Evolutionary conservation across 345 rosid species (phyloP).

Genomic region (Pugionium dolabratum): DNA sequence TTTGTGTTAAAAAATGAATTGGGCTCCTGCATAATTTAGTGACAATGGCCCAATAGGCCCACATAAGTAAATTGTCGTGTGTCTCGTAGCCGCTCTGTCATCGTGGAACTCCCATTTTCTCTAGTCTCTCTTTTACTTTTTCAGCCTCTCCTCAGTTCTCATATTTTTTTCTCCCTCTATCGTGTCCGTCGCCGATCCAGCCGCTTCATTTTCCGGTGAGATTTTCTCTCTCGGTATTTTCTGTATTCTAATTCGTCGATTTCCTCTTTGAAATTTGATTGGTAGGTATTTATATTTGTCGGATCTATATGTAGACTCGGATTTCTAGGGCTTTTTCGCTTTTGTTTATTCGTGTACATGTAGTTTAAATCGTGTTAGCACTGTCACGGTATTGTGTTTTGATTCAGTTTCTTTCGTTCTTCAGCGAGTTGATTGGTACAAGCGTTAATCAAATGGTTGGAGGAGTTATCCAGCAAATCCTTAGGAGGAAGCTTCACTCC

Average conservation of each 20-base stretch:
- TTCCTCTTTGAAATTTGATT: slow-evolving; percentile 21
- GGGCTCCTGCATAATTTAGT: background rate
- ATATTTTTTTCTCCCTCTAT: slow-evolving; percentile 23
- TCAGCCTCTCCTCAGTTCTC: slow-evolving; percentile 13
- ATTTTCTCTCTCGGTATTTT: background rate
- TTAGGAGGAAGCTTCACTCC: slow-evolving; percentile 76
- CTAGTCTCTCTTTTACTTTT: slow-evolving; percentile 29
- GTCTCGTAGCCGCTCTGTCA: slow-evolving; percentile 40
- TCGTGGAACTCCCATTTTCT: slow-evolving; percentile 46
- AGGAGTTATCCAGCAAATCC: slow-evolving; percentile 84
- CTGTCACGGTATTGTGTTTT: background rate
- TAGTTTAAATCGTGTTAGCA: background rate
- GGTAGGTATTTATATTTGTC: slow-evolving; percentile 7
- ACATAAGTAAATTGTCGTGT: slow-evolving; percentile 20
- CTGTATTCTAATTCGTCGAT: slow-evolving; percentile 17
- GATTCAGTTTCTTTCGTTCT: slow-evolving; percentile 20
- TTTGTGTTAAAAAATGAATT: background rate
- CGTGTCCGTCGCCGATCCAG: slow-evolving; percentile 42
- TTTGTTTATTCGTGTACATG: slow-evolving; percentile 1
- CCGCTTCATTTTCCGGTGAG: slow-evolving; percentile 36
- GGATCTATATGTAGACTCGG: slow-evolving; percentile 37
- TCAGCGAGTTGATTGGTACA: slow-evolving; percentile 45
- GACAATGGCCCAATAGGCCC: slow-evolving; percentile 36
- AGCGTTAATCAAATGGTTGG: slow-evolving; percentile 72
- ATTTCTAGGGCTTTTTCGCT: slow-evolving; percentile 31